Conservation (phyloP, 371 early-diverging fungal species). For the Lichtheimia ramosa region DNA sequence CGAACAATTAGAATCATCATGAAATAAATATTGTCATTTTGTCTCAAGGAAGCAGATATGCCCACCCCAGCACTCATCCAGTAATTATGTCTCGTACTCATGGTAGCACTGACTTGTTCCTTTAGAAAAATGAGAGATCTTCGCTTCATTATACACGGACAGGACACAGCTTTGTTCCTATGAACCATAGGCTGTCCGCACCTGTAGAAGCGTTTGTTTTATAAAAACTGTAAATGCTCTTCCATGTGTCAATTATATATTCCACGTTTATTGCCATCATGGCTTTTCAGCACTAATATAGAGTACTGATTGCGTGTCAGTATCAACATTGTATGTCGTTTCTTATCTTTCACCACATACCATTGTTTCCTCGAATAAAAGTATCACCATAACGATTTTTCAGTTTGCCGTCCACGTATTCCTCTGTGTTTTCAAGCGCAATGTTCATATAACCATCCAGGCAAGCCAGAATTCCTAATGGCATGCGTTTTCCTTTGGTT, state of each 20-base stretch:
- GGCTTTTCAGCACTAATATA: conserved; percentile 49
- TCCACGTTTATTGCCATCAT: conserved; percentile 12
- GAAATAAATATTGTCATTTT: too few species aligned
- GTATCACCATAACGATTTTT: conserved; percentile 94
- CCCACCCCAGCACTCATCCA: too few species aligned
- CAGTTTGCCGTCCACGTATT: conserved; percentile 89
- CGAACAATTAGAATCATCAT: too few species aligned
- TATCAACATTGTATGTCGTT: not conserved
- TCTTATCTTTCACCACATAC: conserved; percentile 40
- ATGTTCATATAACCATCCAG: conserved; percentile 99
- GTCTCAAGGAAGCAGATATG: too few species aligned
- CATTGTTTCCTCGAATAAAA: conserved; percentile 97
- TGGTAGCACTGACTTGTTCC: too few species aligned
- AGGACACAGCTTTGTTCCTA: conserved; percentile 39
- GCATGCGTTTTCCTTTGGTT: not conserved
- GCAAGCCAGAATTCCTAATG: conserved; percentile 86
- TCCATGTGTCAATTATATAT: not conserved
- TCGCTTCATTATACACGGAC: conserved; percentile 48
- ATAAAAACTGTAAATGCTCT: not conserved
- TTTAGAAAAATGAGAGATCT: conserved; percentile 15
- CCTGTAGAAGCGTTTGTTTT: conserved; percentile 44
- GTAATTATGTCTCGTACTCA: too few species aligned
- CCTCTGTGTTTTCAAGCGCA: conserved; percentile 94
- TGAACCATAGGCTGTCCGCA: conserved; percentile 37
- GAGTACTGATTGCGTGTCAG: conserved; percentile 26